Base-by-base conservation (phyloP, 139 green algal genomes). In the Chlorella ohadii region DNA sequence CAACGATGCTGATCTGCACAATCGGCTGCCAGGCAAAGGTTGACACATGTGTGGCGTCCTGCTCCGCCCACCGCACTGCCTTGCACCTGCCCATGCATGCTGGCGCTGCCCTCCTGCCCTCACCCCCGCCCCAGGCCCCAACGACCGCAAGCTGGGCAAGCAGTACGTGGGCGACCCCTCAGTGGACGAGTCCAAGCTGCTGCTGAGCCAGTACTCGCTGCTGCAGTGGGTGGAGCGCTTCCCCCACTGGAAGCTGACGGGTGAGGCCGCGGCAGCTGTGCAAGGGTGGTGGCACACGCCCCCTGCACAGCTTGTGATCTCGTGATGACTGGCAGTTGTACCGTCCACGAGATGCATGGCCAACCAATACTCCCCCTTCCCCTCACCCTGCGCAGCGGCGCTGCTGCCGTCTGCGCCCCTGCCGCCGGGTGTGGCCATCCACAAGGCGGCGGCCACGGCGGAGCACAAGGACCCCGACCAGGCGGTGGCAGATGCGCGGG, bases 381-480 rank as follows among this genome's bases (percentile, higher is more conserved):
- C 11, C n/a, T n/a, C 36, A n/a, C 72, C 72, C 72, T 19, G 17
- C 63, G 72, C 72, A 55, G 55, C 28, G 5, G 22, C 19, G 56
- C 75, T 81, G 75, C 75, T 81, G 55, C 75, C 56, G 2, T 25
- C 74, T 34, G 41, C 74, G 34, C 74, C 55, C 16, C 74, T 27
- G 55, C 51, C 51, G 55, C 51, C 74, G 22, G 74, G 74, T 13
- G 51, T 80, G 55, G 74, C 78, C 36, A 85, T 85, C 61, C 47
- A 84, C 4, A 55, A 67, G 12, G 88, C 86, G 4, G 88, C 86
- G 9, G 89, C 89, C 4, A 25, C 79, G 17, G 81, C 89, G 16
- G 87, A 95, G 91, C 71, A 87, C 4, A 88, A 89, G 28, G 88
- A 91, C 31, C 85, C 92, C 3, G 92, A 95, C 33, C 65, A 86